phyloP scores from a whole-genome alignment of 2,329 filamentous ascomycete species.

The Albophoma yamanashiensis region DNA sequence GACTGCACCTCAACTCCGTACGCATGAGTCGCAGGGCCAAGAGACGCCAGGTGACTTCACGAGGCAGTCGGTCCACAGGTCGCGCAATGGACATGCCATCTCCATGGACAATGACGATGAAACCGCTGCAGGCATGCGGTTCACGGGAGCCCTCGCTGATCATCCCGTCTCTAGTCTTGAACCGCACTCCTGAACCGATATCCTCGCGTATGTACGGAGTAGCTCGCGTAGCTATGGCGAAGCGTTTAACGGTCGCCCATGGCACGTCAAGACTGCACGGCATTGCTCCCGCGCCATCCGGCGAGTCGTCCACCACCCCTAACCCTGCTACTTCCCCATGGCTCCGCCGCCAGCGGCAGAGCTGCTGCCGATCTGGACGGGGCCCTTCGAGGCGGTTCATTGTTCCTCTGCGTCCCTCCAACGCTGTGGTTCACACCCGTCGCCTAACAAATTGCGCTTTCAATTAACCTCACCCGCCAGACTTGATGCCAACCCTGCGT shows the following conservation, averaged over 20 bases:
- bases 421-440: background rate
- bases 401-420: background rate
- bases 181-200: background rate
- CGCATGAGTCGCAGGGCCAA: background rate
- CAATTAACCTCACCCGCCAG: background rate
- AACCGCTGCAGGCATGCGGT: background rate
- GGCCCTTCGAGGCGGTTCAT: background rate
- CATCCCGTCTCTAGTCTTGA: background rate
- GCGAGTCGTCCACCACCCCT: background rate
- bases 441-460: background rate
- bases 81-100: too few relatives aligned
- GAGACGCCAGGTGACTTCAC: background rate
- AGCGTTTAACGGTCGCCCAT: background rate
- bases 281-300: background rate
- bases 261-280: background rate
- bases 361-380: background rate
- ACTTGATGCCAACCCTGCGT: background rate
- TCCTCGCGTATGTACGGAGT: background rate
- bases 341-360: background rate
- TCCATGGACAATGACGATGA: background rate
- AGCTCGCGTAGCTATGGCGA: background rate
- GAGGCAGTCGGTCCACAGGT: background rate
- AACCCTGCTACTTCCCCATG: background rate
- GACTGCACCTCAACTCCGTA: background rate
- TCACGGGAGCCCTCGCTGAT: background rate